Evolutionary conservation across 768 basidiomycete genomes (phyloP), one percentile per base, ranked within the genome.

Genomic region (Dacryopinax spathularia): DNA sequence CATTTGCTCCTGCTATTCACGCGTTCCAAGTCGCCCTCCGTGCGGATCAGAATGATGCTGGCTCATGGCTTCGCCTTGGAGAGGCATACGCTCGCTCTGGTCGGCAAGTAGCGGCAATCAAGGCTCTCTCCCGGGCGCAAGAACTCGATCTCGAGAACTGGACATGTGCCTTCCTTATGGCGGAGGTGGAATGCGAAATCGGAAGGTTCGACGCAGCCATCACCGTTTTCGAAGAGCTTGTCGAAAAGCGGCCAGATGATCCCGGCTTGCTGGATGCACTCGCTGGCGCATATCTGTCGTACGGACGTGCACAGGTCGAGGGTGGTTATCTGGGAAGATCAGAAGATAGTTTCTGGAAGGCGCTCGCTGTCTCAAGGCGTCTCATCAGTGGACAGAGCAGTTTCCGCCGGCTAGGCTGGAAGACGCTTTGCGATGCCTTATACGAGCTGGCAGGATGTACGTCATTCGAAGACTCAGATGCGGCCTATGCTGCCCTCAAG

Each of bases 61-160:
- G 84, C 16, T 82, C 86, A n/a, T 98, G 95, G 96, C 78, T 92
- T 15, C 83, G 89, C 35, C 80, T 99, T 1, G 94, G 94, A 1
- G 91, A 96, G 73, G 89, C 91, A 0, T 98, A 99, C 68, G 84
- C 82, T 68, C 86, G 82, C 70, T 87, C 90, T 12, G 95, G 96
- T 60, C 83, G 91, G 34, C 88, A 92, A 68, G 84, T 83, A 18
- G 94, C 96, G 16, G 89, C 92, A 0, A 73, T 96, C 65, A 98
- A 95, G 73, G 88, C 94, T 0, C 82, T 98, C 20, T 75, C 78
- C 9, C 85, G 81, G 56, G 91, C 91, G 0, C 80, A 82, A 15
- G 84, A 87, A 65, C 79, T 96, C 64, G 76, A 84, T 22, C 84
- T 89, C 0, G 74, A 81, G 12, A 86, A 91, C 66, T 98, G 95